Evolutionary conservation across 768 basidiomycete species (phyloP), one percentile per base, ranked within the genome.

Genomic region (Porpolomopsis calyptriformis): DNA sequence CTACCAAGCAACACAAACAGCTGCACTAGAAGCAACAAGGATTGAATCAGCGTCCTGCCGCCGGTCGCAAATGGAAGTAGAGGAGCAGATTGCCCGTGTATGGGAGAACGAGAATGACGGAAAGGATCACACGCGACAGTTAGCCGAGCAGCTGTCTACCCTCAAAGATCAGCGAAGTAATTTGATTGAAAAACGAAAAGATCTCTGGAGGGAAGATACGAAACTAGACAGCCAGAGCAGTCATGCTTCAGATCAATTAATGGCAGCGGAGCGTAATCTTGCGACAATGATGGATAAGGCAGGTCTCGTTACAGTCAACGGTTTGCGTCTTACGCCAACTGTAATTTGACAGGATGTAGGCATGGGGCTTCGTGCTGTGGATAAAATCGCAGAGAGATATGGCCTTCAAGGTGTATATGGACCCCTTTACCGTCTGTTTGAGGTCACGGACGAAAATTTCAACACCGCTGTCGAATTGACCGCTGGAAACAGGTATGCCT

Each of bases 271-370:
- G 63, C 70, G 92, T 45, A 67, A 64, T 10, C 66, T 98, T 25
- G 80, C 85, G 4, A 73, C 82, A 12, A 96, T 94, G 82, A 94
- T 98, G 89, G 96, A 99, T 62, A 91, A 92, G 71, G 92, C 89
- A 40, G 49, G 69, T 55, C 47, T 45, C 25, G 19, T 31, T 19
- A 31, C n/a, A n/a, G n/a, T n/a, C n/a, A n/a, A n/a, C n/a, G n/a
- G n/a, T n/a, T n/a, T n/a, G n/a, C n/a, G n/a, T n/a, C n/a, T n/a
- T n/a, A n/a, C n/a, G n/a, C n/a, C n/a, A n/a, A n/a, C n/a, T n/a
- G n/a, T n/a, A n/a, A 33, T 27, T 12, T 52, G 40, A 55, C 43
- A 96, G 91, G 92, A 97, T 57, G 98, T 94, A 0, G 87, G 86
- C 1, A 74, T 77, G 48, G 96, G 94, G 31, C 72, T 99, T 8